phyloP scores from a whole-genome alignment of 2,329 filamentous ascomycete species.

The Botryotinia convoluta region DNA sequence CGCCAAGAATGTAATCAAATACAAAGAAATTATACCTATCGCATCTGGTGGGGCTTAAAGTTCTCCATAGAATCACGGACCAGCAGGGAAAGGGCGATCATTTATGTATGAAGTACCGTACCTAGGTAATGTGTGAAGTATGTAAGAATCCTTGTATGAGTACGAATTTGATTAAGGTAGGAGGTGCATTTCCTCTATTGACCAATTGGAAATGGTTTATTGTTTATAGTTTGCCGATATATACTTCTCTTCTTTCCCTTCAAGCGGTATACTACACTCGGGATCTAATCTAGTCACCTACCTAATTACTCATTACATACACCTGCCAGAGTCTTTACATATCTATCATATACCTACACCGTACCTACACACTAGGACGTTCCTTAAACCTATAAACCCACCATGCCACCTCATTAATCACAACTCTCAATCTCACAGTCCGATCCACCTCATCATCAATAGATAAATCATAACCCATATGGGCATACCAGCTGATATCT shows the following conservation, averaged over 20 bases:
- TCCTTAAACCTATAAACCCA: not conserved
- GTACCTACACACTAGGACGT: not conserved
- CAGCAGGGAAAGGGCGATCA: not conserved
- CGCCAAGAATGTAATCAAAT: slow-evolving; percentile 6
- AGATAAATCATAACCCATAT: not conserved
- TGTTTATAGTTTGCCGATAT: not conserved
- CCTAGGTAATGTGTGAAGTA: not conserved
- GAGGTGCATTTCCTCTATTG: not conserved
- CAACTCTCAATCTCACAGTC: not conserved
- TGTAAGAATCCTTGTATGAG: not conserved
- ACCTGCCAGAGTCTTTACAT: not conserved
- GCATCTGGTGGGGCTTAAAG: not conserved
- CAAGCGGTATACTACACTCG: not conserved
- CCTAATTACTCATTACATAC: not conserved
- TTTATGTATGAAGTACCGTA: not conserved
- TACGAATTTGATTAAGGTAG: not conserved
- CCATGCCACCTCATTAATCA: not conserved
- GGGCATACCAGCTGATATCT: not conserved
- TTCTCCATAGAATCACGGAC: slow-evolving; percentile 1
- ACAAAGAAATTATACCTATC: not conserved
- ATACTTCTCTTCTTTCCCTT: not conserved
- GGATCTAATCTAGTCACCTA: not conserved
- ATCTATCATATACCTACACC: not conserved
- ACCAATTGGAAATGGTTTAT: not conserved
- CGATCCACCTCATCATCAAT: not conserved